Percentiles rank a stretch among this genome's conserved stretches.
These are phyloP conservation scores for Orbilia quercus DNA, from an alignment of 2,329 filamentous ascomycete species.

Conservation along the genomic window DNA sequence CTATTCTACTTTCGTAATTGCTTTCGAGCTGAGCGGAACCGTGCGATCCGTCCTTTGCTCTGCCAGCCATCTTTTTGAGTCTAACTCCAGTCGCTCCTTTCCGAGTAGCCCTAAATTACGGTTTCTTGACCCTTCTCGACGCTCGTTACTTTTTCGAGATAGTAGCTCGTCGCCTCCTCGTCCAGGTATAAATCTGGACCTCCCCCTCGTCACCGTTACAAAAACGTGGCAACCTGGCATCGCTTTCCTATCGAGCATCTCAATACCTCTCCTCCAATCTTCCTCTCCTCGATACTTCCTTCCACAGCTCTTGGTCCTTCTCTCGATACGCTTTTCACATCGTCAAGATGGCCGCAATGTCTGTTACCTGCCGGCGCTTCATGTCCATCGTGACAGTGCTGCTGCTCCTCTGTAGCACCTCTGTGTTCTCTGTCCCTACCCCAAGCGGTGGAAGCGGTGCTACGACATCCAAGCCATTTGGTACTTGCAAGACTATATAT, in stretches of 20 bases:
- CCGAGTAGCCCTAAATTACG: conserved; percentile 50
- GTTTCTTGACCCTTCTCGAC: conserved; percentile 29
- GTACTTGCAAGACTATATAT: conserved; percentile 16
- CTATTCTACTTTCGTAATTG: conserved; percentile 44
- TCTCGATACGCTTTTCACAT: conserved; percentile 15
- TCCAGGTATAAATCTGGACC: conserved; percentile 48
- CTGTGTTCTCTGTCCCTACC: conserved; percentile 33
- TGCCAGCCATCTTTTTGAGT: conserved; percentile 41
- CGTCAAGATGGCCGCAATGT: conserved; percentile 51
- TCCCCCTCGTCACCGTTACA: conserved; percentile 55
- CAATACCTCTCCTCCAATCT: conserved; percentile 34
- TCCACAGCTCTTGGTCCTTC: conserved; percentile 41
- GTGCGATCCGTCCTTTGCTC: conserved; percentile 38
- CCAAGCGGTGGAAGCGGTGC: neutral
- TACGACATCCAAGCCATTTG: conserved; percentile 16
- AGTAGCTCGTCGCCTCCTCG: conserved; percentile 26
- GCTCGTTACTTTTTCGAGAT: conserved; percentile 50
- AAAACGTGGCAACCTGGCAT: conserved; percentile 57
- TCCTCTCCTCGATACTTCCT: conserved; percentile 41
- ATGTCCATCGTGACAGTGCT: conserved; percentile 28
- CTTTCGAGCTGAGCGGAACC: conserved; percentile 50
- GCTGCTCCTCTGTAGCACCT: conserved; percentile 29
- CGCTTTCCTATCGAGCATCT: conserved; percentile 51
- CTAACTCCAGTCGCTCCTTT: conserved; percentile 55
- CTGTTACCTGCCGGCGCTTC: conserved; percentile 42